Base-by-base conservation (phyloP, 1,284 basidiomycete genomes). In the Sanguinoderma infundibulare region DNA sequence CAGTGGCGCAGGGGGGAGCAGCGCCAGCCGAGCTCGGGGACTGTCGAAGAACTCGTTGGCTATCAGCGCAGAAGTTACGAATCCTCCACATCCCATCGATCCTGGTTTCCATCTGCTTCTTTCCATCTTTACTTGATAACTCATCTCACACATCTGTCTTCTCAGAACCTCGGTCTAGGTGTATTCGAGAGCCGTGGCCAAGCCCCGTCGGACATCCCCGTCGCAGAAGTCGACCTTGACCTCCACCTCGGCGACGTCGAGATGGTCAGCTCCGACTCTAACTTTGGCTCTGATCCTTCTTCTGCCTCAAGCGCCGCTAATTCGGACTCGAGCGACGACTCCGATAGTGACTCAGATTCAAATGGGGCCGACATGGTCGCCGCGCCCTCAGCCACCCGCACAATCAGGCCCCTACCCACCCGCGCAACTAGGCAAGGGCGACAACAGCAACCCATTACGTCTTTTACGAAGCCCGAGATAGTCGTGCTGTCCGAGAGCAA, bases 151-250 rank as follows among this genome's bases (percentile, higher is more conserved):
- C 28, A 12, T 20, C 46, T 14, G 26, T n/a, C 32, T 24, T 35
- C 55, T 20, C 53, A 89, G 87, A 83, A 88, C 64, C 81, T 90
- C 26, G 87, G 87, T 6, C 78, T 89, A 0, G 87, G 87, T 5
- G 78, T 89, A 1, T 87, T 87, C 61, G 84, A 87, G 67, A 73
- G 81, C 42, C 79, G 72, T n/a, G 72, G 67, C 15, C 54, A 59
- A 14, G 50, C 61, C 5, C 59, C 61, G 20, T 36, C 67, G 22
- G 56, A 62, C 28, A 60, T 70, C 24, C 56, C 60, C 9, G 59
- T 66, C 46, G 67, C 64, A n/a, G 64, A 70, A 17, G 63, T 65
- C 30, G 70, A 73, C 61, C 54, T 65, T 39, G 66, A 68, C 60
- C 42, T 46, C 42, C 24, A 40, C n/a, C n/a, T 2, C 39, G 39